These are phyloP conservation scores for Cenchrus americanus DNA, from an alignment of 176 grass and related monocot species.

Conservation along the genomic window DNA sequence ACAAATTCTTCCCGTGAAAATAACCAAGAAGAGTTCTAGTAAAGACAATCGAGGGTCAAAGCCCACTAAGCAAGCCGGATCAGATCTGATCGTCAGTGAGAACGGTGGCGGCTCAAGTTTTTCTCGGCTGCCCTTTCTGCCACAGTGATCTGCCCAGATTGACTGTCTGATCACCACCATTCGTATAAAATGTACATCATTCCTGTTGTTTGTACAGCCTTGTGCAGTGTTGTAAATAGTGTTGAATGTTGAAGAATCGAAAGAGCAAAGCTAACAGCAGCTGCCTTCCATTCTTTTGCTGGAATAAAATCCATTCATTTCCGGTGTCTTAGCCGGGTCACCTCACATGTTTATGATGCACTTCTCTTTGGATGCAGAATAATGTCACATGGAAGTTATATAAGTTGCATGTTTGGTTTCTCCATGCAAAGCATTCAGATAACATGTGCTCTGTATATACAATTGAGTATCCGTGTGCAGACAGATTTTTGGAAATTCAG, in stretches of 20 bases:
- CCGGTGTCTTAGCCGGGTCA: constrained; percentile 2
- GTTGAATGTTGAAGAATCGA: constrained; percentile 40
- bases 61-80: constrained; percentile 51
- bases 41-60: constrained; percentile 19
- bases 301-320: constrained; percentile 28
- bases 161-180: constrained; percentile 44
- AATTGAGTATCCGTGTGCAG: too few species aligned
- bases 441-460: too few species aligned
- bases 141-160: constrained; percentile 58
- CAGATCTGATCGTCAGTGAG: constrained; percentile 60
- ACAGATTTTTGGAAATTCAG: too few species aligned
- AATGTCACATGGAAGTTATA: too few species aligned
- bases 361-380: not conserved
- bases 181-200: constrained; percentile 42
- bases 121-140: constrained; percentile 81
- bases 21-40: constrained; percentile 60
- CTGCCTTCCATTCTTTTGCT: constrained; percentile 72
- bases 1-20: constrained; percentile 94
- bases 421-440: too few species aligned
- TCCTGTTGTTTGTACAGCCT: constrained; percentile 44
- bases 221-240: constrained; percentile 60
- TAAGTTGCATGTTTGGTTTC: too few species aligned
- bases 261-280: constrained; percentile 66
- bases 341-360: not conserved
- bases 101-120: constrained; percentile 61